Base-by-base conservation (phyloP, 352 stramenopile genomes). In the Phytopythium aichiense region DNA sequence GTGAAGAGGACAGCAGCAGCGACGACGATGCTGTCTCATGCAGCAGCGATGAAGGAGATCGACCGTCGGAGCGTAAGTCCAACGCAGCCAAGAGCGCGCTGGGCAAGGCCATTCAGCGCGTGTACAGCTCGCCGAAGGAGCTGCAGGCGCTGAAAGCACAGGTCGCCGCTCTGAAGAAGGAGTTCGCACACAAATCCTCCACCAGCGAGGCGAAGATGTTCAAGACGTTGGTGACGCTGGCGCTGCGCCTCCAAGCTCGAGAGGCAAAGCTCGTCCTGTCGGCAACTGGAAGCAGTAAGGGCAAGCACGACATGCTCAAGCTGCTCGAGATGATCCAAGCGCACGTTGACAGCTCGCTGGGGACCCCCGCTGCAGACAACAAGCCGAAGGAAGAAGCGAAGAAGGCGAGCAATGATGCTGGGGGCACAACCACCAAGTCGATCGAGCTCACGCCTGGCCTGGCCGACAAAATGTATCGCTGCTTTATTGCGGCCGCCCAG, bases 401-500 rank as follows among this genome's bases (percentile, higher is more conserved):
- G 20, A 46, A 58, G 37, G n/a, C 16, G 4, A 9, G 18, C 11
- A n/a, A 20, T 22, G 9, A 20, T 5, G 16, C 53, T 33, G 22
- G 30, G 4, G 2, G 30, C 7, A 22, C n/a, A 30, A 20, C 7
- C 12, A 7, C n/a, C 5, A 13, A 18, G 12, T 22, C n/a, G 4
- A 35, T 40, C 23, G 22, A 59, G 16, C 37, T 59, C 1, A 38
- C 15, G 8, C 11, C n/a, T 13, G 18, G 22, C 20, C 67, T 91
- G 9, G 75, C 70, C 12, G 79, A 87, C 59, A 91, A 89, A 62
- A 84, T 91, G 22, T 89, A 84, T 30, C 55, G 63, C 12, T 88
- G 74, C 63, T 92, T 94, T 22, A 58, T 92, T 22, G 55, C 64
- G 22, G 82, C 82, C 22, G 84, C 84, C 4, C 82, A 94, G 43